A percentile compares a stretch with the other conserved stretches of the same genome.
Evolutionary conservation across 2,329 filamentous ascomycete species (phyloP).

Genomic region (Ceratocystis smalleyi): DNA sequence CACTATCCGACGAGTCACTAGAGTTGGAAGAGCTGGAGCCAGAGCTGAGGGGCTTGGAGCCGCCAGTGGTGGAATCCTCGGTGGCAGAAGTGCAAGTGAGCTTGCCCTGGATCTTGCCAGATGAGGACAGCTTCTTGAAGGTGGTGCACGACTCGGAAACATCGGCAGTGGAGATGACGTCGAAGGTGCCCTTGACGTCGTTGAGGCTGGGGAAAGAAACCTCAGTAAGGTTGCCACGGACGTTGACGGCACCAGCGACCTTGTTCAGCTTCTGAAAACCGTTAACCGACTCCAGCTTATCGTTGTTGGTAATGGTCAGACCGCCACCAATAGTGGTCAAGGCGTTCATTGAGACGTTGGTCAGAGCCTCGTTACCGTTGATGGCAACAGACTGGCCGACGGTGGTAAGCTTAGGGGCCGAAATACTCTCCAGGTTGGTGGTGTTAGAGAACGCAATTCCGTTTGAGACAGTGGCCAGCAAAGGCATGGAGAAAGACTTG

Average conservation of each 20-base stretch:
- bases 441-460: constrained; percentile 76
- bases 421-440: constrained; percentile 43
- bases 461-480: constrained; percentile 56
- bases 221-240: constrained; percentile 71
- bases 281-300: constrained; percentile 46
- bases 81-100: constrained; percentile 35
- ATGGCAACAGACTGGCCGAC: constrained; percentile 47
- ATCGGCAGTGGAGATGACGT: constrained; percentile 49
- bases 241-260: constrained; percentile 66
- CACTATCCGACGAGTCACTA: constrained; percentile 23
- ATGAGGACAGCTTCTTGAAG: constrained; percentile 33
- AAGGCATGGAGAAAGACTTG: constrained; percentile 56
- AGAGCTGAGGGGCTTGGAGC: constrained; percentile 19
- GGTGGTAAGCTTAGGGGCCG: constrained; percentile 53
- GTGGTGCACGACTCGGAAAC: constrained; percentile 39
- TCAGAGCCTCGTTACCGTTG: constrained; percentile 44
- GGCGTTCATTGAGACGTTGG: constrained; percentile 60
- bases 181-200: constrained; percentile 57
- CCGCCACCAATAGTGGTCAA: constrained; percentile 60
- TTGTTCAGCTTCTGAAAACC: constrained; percentile 53
- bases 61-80: constrained; percentile 35
- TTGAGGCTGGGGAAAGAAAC: constrained; percentile 52
- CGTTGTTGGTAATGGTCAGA: constrained; percentile 84
- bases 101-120: constrained; percentile 32
- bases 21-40: constrained; percentile 22